These are phyloP conservation scores for Microdochium bolleyi DNA, from an alignment of 2,329 filamentous ascomycete species.

Conservation along the genomic window DNA sequence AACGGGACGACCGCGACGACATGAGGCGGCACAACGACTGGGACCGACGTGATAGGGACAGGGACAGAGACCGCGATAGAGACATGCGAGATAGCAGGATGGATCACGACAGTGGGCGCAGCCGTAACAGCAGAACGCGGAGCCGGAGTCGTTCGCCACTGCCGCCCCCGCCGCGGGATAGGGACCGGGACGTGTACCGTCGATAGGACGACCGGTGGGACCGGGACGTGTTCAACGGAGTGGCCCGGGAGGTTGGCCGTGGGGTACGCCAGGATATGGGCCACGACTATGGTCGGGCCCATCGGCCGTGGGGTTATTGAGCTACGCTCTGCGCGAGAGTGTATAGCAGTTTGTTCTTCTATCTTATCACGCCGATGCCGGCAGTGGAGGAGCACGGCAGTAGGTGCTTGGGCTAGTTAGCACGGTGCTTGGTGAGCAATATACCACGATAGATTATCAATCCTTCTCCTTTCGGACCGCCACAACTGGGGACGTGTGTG, in stretches of 20 bases:
- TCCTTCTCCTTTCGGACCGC: too few species aligned
- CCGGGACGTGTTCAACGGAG: neutral
- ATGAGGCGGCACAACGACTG: conserved; percentile 24
- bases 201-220: conserved; percentile 28
- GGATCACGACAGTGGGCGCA: conserved; percentile 22
- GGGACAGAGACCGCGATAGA: conserved; percentile 15
- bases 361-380: too few species aligned
- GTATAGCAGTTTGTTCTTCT: too few species aligned
- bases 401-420: too few species aligned
- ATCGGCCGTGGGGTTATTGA: too few species aligned
- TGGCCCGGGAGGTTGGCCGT: neutral
- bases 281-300: too few species aligned
- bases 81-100: conserved; percentile 33
- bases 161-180: conserved; percentile 21
- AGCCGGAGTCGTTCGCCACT: conserved; percentile 37
- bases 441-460: too few species aligned
- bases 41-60: conserved; percentile 25
- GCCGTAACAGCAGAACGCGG: conserved; percentile 29
- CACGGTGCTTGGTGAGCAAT: too few species aligned
- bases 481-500: too few species aligned
- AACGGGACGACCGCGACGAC: conserved; percentile 26
- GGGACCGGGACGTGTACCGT: conserved; percentile 42
- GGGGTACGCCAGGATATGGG: too few species aligned
- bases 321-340: too few species aligned
- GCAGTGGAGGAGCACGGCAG: too few species aligned